Evolutionary conservation across 2,329 filamentous ascomycete species (phyloP).

Genomic region (Aspergillus oerlinghausenensis): DNA sequence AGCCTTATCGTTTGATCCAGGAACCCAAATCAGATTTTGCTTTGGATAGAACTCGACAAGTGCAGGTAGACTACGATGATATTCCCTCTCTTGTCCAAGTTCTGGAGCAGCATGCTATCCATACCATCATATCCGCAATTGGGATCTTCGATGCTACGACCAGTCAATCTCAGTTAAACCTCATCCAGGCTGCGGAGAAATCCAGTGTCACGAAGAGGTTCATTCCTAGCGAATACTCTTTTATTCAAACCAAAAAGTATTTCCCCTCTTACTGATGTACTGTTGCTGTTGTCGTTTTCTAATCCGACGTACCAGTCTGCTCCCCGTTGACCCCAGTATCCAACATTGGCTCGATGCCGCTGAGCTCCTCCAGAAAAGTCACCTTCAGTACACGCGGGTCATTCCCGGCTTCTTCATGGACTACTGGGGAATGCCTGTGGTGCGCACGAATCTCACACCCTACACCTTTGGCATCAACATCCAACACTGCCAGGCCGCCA

Average conservation of each 20-base stretch:
- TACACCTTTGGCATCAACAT: slow-evolving; percentile 45
- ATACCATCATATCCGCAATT: slow-evolving; percentile 45
- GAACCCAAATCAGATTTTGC: slow-evolving; percentile 1
- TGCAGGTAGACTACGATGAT: slow-evolving; percentile 32
- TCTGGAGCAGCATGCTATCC: slow-evolving; percentile 37
- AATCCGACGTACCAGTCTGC: slow-evolving; percentile 14
- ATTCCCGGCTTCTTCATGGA: slow-evolving; percentile 45
- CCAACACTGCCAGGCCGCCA: slow-evolving; percentile 40
- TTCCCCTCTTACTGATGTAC: not conserved
- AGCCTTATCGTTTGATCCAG: not conserved
- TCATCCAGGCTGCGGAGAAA: slow-evolving; percentile 42
- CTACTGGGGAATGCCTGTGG: slow-evolving; percentile 40
- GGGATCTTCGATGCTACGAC: slow-evolving; percentile 25
- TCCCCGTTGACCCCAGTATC: slow-evolving; percentile 27
- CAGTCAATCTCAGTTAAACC: slow-evolving; percentile 36
- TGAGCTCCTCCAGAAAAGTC: slow-evolving; percentile 26
- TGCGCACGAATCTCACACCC: slow-evolving; percentile 37
- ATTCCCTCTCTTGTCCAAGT: slow-evolving; percentile 20
- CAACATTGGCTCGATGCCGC: slow-evolving; percentile 25
- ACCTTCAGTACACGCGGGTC: slow-evolving; percentile 37
- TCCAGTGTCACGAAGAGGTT: slow-evolving; percentile 38
- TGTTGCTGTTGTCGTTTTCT: not conserved
- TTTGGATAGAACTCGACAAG: slow-evolving; percentile 12
- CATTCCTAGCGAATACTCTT: slow-evolving; percentile 43
- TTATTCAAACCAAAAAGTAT: slow-evolving; percentile 30